Base-by-base conservation (phyloP, 2,329 filamentous ascomycete genomes). In the Xylaria sp. region DNA sequence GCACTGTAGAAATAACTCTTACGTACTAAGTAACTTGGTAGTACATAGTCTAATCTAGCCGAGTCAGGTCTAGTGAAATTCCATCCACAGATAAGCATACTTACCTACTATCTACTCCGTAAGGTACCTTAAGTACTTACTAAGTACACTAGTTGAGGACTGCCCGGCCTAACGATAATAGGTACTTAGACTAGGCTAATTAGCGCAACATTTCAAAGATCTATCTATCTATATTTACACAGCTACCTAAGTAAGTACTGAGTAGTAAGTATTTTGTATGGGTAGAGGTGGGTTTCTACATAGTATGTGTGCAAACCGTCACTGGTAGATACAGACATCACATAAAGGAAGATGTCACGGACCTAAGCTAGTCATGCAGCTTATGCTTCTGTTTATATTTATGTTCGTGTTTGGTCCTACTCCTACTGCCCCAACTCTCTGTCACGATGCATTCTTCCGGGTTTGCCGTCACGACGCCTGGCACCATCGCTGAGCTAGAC, bases 401-500 rank as follows among this genome's bases (percentile, higher is more conserved):
- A n/a, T n/a, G n/a, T n/a, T n/a, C n/a, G n/a, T n/a, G n/a, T n/a
- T n/a, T n/a, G n/a, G n/a, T n/a, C n/a, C n/a, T n/a, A n/a, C n/a
- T n/a, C n/a, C n/a, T n/a, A n/a, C n/a, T n/a, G 27, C 35, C 16
- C 48, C 23, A 21, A 23, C 13, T 13, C n/a, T n/a, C 18, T 23
- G 21, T 63, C 37, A 68, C 63, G 48, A 25, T 27, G 13, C 27
- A 53, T 44, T 60, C 62, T n/a, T 32, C 60, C 21, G 59, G 51
- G 37, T 23, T 59, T 9, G n/a, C 32, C 23, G 40, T 8, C 2
- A 44, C 54, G 21, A 23, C 54, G 35, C 21, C 21, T 18, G 50
- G 58, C 21, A 29, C 42, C 29, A 29, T 60, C 18, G 32, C 25
- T 27, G 50, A 32, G 12, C 44, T 60, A 65, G 35, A 60, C 60